Base-by-base conservation (phyloP, 1,284 basidiomycete species). In the Irpex rosettiformis region DNA sequence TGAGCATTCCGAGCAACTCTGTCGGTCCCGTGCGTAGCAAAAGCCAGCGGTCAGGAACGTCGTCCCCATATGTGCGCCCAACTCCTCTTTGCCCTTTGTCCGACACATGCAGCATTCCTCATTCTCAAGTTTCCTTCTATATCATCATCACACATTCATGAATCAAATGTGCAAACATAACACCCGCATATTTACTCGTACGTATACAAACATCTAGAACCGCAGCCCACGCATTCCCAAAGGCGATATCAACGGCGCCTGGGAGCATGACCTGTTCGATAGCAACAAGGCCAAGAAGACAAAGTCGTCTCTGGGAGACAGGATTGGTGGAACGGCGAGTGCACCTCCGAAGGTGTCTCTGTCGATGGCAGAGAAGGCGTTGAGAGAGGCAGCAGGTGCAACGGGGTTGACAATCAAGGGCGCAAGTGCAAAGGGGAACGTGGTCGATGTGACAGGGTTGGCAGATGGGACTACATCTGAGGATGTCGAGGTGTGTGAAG, bases 401-500 rank as follows among this genome's bases (percentile, higher is more conserved):
- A 74, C 72, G 58, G 69, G 75, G 47, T 68, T 92, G 11, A 80
- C 78, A 18, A 93, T 94, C 71, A 89, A 89, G 71, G 92, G 92
- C 7, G 90, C 90, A 8, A 79, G 84, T 18, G 83, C 83, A 18
- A 72, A 74, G 22, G 83, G 84, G 10, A 90, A 89, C 60, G 85
- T 91, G 54, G 85, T 94, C 0, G 84, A 93, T 65, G 86, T 94
- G 13, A 78, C 83, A 7, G 89, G 89, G 5, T 74, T 94, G 27
- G 89, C 88, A 4, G 74, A 73, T 18, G 93, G 92, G 4, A 94
- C 92, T 27, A 93, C 89, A 2, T 79, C 89, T 22, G 91, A 89
- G 30, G 92, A 94, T 68, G 93, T 94, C 56, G 83, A 85, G 67
- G 84, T 85, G 56, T 58, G 79, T 70, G n/a, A 37, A 53, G n/a